Evolutionary conservation across 176 grass and related monocot species (phyloP).

Genomic region (Calamus simplicifolius): DNA sequence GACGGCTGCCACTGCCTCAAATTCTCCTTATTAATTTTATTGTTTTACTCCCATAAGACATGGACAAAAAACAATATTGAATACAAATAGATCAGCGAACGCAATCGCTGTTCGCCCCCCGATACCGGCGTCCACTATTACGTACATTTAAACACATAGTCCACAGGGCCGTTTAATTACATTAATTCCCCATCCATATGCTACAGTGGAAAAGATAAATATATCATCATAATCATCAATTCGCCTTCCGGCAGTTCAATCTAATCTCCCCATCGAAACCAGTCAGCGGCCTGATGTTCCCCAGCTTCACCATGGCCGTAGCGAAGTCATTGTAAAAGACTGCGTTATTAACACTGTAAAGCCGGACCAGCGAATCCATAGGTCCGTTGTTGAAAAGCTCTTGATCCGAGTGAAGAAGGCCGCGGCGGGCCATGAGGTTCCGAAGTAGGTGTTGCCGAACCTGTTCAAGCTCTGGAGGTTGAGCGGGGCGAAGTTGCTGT

Average conservation of each 20-base stretch:
- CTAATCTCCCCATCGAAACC: neutral
- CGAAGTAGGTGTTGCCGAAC: slow-evolving; percentile 2
- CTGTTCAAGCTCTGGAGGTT: neutral
- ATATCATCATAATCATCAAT: neutral
- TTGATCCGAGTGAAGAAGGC: slow-evolving; percentile 8
- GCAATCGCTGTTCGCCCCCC: too few relatives aligned
- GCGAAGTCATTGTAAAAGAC: neutral
- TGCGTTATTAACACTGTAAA: neutral
- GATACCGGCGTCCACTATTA: too few relatives aligned
- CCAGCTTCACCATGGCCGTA: slow-evolving; percentile 12
- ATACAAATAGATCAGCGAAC: too few relatives aligned
- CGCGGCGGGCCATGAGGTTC: neutral
- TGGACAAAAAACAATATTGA: too few relatives aligned
- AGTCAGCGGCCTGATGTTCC: neutral
- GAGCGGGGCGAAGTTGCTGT: neutral
- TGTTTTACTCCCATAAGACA: too few relatives aligned
- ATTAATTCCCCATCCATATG: too few relatives aligned
- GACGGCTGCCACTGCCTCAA: too few relatives aligned
- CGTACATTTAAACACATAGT: too few relatives aligned
- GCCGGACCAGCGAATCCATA: neutral
- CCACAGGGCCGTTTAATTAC: too few relatives aligned
- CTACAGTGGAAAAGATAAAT: too few relatives aligned
- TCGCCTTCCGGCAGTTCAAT: neutral
- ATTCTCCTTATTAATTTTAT: too few relatives aligned
- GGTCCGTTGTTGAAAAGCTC: slow-evolving; percentile 4